phyloP scores from a whole-genome alignment of 1,284 basidiomycete genomes.

The Cryptococcus maquisensis region DNA sequence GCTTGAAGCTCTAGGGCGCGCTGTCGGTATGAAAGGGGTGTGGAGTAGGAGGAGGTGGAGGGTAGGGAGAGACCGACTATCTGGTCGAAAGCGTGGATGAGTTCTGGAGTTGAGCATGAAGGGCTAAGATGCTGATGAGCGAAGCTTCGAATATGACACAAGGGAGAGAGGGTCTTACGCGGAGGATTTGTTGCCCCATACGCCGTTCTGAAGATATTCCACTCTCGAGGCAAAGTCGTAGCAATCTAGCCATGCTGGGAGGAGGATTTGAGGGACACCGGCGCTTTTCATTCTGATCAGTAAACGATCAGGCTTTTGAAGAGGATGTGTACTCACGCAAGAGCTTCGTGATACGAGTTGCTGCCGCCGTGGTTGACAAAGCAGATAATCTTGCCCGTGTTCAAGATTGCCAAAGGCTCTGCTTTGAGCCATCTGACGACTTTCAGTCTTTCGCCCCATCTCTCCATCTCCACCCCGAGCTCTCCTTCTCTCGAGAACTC shows the following conservation, averaged over 20 bases:
- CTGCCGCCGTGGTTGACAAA: slow-evolving; percentile 28
- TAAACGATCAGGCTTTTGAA: not conserved
- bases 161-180: slow-evolving; percentile 9
- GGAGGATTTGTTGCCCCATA: slow-evolving; percentile 20
- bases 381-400: slow-evolving; percentile 19
- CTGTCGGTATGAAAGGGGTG: not conserved
- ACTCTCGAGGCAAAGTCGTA: slow-evolving; percentile 21
- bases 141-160: too few relatives aligned
- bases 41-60: too few relatives aligned
- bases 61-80: too few relatives aligned
- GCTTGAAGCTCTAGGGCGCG: too few relatives aligned
- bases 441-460: slow-evolving; percentile 11
- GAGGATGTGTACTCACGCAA: slow-evolving; percentile 18
- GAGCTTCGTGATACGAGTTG: slow-evolving; percentile 30
- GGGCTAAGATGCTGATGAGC: too few relatives aligned
- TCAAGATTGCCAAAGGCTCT: slow-evolving; percentile 18
- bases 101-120: too few relatives aligned
- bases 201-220: slow-evolving; percentile 16
- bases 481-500: not conserved
- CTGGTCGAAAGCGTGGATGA: too few relatives aligned
- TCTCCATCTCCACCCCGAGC: not conserved
- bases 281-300: not conserved
- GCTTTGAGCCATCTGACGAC: slow-evolving; percentile 20
- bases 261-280: slow-evolving; percentile 13
- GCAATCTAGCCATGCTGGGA: slow-evolving; percentile 28